Evolutionary conservation across 495 filamentous ascomycete species (phyloP).

Genomic region (Oleoguttula mirabilis): DNA sequence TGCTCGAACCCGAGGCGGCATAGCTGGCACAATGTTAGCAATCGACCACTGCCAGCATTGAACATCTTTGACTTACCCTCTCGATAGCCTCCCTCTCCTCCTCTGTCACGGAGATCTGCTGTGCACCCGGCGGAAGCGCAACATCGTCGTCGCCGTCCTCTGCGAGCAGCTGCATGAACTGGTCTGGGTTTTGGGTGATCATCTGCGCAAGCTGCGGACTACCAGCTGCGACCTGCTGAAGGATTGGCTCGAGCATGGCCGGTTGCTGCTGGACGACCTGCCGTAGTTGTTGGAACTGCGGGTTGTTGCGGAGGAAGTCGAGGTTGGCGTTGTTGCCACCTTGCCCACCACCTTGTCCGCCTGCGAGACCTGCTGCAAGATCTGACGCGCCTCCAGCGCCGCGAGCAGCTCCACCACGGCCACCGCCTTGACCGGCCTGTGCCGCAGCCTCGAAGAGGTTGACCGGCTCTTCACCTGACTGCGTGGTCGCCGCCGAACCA

Average conservation of each 20-base stretch:
- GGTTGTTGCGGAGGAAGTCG: conserved; percentile 90
- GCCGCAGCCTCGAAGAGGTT: conserved; percentile 95
- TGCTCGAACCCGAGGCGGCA: conserved; percentile 85
- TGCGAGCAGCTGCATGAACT: conserved; percentile 76
- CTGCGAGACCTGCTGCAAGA: conserved; percentile 42
- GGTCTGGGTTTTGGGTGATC: conserved; percentile 81
- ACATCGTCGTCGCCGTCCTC: conserved; percentile 63
- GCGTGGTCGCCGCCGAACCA: conserved; percentile 13
- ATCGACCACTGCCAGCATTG: neutral
- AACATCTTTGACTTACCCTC: conserved; percentile 50
- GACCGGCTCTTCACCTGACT: conserved; percentile 55
- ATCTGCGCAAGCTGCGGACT: conserved; percentile 88
- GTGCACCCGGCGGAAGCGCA: conserved; percentile 73
- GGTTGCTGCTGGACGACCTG: conserved; percentile 95
- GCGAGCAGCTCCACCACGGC: conserved; percentile 12
- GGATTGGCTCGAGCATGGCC: conserved; percentile 93
- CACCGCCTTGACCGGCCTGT: conserved; percentile 45
- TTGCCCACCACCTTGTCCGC: conserved; percentile 3
- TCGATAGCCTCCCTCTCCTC: conserved; percentile 96
- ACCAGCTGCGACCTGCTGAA: conserved; percentile 89
- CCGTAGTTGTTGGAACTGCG: conserved; percentile 93
- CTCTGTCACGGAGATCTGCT: conserved; percentile 82
- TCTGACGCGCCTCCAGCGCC: conserved; percentile 32
- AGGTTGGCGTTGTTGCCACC: conserved; percentile 50
- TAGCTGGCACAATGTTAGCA: conserved; percentile 45